Base-by-base conservation (phyloP, 371 early-diverging fungal species). In the Mucor plumbeus region DNA sequence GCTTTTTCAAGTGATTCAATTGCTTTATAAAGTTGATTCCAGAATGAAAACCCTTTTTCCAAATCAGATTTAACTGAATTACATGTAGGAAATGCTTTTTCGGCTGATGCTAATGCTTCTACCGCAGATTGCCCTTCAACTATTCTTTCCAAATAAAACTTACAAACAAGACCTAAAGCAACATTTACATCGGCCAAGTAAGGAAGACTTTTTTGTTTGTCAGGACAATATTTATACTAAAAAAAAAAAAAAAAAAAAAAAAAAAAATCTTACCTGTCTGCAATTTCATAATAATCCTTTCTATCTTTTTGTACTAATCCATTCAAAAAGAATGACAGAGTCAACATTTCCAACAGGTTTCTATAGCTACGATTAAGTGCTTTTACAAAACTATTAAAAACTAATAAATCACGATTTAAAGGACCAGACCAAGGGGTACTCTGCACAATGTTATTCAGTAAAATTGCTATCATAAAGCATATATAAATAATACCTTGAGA, bases 361-460 rank as follows among this genome's bases (percentile, higher is more conserved):
- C 90, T 81, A 47, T 89, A 84, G 15, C 87, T 83, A 43, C 88
- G 84, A 43, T 81, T 83, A 62, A 90, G 63, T 7, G 83, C 77
- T 68, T 88, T 89, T 40, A 81, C 81, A 71, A 89, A 81, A 65
- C 91, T 89, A 73, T 87, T 88, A 78, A 92, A 92, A 9, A 83
- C 91, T 54, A 94, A 76, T 50, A 93, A 68, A 64, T 94, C 93
- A 15, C 92, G 87, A 73, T 83, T 87, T 54, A 91, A 75, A 7
- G 89, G 87, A 1, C 91, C 92, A 33, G 72, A 73, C 92, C 91
- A 91, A 48, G 78, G 72, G 35, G 61, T 59, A 21, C 80, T 85
- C 85, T 86, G 76, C 33, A 26, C 1, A 38, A 21, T 7, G 21
- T 50, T 21, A 4, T 7, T 50, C 7, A 50, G 19, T 50, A 10